Evolutionary conservation across 1,284 basidiomycete species (phyloP), one percentile per base, ranked within the genome.

Genomic region (Anthracocystis panici-leucophaei): DNA sequence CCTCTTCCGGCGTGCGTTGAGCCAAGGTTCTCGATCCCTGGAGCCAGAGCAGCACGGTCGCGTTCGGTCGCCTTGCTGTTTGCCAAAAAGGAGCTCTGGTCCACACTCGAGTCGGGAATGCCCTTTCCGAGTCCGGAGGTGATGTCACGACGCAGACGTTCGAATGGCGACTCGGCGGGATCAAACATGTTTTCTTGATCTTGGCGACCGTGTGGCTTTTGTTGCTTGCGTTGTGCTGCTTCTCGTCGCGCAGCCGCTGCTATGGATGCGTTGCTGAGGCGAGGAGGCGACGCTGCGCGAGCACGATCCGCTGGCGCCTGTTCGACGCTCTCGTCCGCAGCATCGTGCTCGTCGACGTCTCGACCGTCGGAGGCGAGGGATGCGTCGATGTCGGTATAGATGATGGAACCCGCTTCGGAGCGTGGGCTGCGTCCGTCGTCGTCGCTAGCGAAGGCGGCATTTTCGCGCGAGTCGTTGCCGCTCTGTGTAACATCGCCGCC

Each of bases 91-190:
- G 57, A 62, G 58, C 65, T 69, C 29, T 61, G 63, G 18, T 75
- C 67, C 53, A 71, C 40, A 45, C 57, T 62, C 16, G 60, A 60
- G 14, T 67, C 66, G 20, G 35, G 41, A 20, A 54, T 57, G 31
- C 55, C 60, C 7, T 59, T 63, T 38, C 69, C 69, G 38, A 77
- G 62, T 20, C 71, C 62, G 1, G 66, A 31, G 33, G 69, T 68
- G 40, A 77, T 62, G 44, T 77, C 69, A 38, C 65, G 64, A 23
- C 69, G 69, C 45, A 93, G 87, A 27, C 90, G 89, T 46, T 91
- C 89, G 53, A 94, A 89, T 9, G 93, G 92, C 0, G 91, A 91
- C 80, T 92, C 91, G 48, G 93, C 82, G 3, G 66, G 58, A 14
- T 68, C 67, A 49, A 62, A 69, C 14, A 66, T 55, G 65, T 71